phyloP scores from a whole-genome alignment of 345 rosid species.

The Mercurialis annua region DNA sequence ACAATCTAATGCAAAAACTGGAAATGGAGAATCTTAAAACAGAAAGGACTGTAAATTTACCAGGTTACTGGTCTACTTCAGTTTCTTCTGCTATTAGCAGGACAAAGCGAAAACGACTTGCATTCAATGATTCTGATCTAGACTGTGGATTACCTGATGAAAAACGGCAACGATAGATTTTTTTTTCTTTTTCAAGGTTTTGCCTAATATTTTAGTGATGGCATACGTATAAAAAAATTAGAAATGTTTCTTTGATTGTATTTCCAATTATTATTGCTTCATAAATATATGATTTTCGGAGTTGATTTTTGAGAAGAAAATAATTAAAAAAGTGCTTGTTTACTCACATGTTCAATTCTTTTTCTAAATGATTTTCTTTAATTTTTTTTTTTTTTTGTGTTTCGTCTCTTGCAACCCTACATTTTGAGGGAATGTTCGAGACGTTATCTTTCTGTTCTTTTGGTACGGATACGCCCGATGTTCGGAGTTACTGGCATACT shows the following conservation, averaged over 20 bases:
- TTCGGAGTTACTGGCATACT: too few species aligned
- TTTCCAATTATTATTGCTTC: not conserved
- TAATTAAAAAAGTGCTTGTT: slow-evolving; percentile 15
- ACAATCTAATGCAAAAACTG: slow-evolving; percentile 37
- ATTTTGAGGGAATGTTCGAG: slow-evolving; percentile 35
- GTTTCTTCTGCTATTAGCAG: slow-evolving; percentile 18
- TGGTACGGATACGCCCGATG: too few species aligned
- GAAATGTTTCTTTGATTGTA: not conserved
- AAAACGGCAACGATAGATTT: slow-evolving; percentile 16
- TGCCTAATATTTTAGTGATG: not conserved
- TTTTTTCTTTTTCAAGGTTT: not conserved
- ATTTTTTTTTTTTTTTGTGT: slow-evolving; percentile 24
- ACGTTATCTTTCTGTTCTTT: slow-evolving; percentile 17
- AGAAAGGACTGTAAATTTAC: slow-evolving; percentile 12
- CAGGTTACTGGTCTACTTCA: slow-evolving; percentile 26
- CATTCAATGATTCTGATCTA: slow-evolving; percentile 26
- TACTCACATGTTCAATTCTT: slow-evolving; percentile 3
- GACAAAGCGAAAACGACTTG: slow-evolving; percentile 40
- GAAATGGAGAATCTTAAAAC: slow-evolving; percentile 21
- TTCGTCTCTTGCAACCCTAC: slow-evolving; percentile 31
- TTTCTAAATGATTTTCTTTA: not conserved
- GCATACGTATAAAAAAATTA: not conserved
- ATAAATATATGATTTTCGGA: slow-evolving; percentile 2
- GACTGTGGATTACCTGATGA: slow-evolving; percentile 7
- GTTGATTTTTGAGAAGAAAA: slow-evolving; percentile 22